A percentile compares a stretch with the other conserved stretches of the same genome.
Conservation (phyloP, 2,329 filamentous ascomycete genomes). For the Paecilomyces variotii region DNA sequence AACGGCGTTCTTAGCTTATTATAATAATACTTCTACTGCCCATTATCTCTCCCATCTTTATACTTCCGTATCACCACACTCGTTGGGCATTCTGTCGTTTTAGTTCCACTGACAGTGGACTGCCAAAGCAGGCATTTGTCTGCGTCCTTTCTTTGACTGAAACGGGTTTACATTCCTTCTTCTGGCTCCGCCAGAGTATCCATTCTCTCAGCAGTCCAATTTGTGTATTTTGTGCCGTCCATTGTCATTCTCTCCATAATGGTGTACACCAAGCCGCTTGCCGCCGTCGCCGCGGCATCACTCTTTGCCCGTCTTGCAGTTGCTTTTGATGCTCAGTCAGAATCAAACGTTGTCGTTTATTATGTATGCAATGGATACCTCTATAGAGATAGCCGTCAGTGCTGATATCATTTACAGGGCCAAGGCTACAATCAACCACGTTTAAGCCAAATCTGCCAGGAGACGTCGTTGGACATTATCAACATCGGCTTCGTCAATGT, state of each 20-base stretch:
- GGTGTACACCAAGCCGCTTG: slow-evolving; percentile 25
- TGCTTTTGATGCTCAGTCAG: slow-evolving; percentile 34
- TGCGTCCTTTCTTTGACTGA: slow-evolving; percentile 49
- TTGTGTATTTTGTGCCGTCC: background rate
- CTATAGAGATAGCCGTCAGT: background rate
- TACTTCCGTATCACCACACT: background rate
- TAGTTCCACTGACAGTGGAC: slow-evolving; percentile 2
- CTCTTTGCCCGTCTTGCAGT: slow-evolving; percentile 25
- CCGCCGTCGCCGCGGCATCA: slow-evolving; percentile 28
- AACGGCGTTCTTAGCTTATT: background rate
- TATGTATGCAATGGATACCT: slow-evolving; percentile 31
- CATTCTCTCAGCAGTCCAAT: slow-evolving; percentile 16
- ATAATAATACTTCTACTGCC: background rate
- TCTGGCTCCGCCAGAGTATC: slow-evolving; percentile 28
- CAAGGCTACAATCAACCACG: slow-evolving; percentile 44
- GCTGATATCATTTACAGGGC: slow-evolving; percentile 30
- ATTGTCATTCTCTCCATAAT: slow-evolving; percentile 28
- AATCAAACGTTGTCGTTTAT: slow-evolving; percentile 46
- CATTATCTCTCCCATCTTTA: background rate
- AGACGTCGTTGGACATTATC: slow-evolving; percentile 47
- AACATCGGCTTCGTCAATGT: slow-evolving; percentile 48
- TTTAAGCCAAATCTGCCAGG: slow-evolving; percentile 44
- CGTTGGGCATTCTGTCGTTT: background rate
- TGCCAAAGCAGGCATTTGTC: slow-evolving; percentile 34
- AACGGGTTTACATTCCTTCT: slow-evolving; percentile 21